Percentiles rank a stretch among this genome's conserved stretches.
phyloP scores from a whole-genome alignment of 805 yeast genomes.

The Pichia thaimueangensis region DNA sequence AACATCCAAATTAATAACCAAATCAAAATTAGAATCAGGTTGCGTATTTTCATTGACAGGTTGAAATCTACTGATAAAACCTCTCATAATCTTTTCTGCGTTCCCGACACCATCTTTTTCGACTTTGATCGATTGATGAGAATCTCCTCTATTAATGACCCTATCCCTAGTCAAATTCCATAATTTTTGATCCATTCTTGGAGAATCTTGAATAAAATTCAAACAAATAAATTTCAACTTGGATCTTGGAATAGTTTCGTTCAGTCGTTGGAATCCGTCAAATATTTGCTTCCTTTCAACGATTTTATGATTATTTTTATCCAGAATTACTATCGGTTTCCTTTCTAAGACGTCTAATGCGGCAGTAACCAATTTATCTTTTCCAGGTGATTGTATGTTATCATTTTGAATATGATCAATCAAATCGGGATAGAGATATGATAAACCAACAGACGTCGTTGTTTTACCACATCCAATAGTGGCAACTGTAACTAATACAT shows the following conservation, averaged over 20 bases:
- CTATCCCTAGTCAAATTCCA: slow-evolving; percentile 53
- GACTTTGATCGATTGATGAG: slow-evolving; percentile 76
- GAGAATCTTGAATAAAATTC: slow-evolving; percentile 42
- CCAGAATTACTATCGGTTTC: slow-evolving; percentile 56
- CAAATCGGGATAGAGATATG: slow-evolving; percentile 40
- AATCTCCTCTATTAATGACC: slow-evolving; percentile 68
- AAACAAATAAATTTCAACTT: slow-evolving; percentile 58
- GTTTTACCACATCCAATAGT: slow-evolving; percentile 96
- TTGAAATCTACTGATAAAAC: slow-evolving; percentile 67
- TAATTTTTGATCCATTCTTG: slow-evolving; percentile 25
- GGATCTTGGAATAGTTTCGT: slow-evolving; percentile 37
- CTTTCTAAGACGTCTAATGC: slow-evolving; percentile 38
- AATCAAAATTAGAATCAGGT: slow-evolving; percentile 68
- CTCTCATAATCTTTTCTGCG: slow-evolving; percentile 60
- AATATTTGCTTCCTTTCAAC: slow-evolving; percentile 67
- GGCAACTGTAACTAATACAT: slow-evolving; percentile 73
- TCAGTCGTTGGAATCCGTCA: slow-evolving; percentile 39
- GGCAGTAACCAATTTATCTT: slow-evolving; percentile 40
- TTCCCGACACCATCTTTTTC: slow-evolving; percentile 38
- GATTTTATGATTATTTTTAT: slow-evolving; percentile 73
- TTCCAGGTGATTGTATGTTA: slow-evolving; percentile 47
- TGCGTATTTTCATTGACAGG: slow-evolving; percentile 37
- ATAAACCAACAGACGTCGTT: slow-evolving; percentile 61
- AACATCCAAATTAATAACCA: slow-evolving; percentile 52
- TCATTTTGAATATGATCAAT: slow-evolving; percentile 85